These are phyloP conservation scores for Coemansia sp. DNA, from an alignment of 192 early-diverging fungal genomes.

Conservation along the genomic window DNA sequence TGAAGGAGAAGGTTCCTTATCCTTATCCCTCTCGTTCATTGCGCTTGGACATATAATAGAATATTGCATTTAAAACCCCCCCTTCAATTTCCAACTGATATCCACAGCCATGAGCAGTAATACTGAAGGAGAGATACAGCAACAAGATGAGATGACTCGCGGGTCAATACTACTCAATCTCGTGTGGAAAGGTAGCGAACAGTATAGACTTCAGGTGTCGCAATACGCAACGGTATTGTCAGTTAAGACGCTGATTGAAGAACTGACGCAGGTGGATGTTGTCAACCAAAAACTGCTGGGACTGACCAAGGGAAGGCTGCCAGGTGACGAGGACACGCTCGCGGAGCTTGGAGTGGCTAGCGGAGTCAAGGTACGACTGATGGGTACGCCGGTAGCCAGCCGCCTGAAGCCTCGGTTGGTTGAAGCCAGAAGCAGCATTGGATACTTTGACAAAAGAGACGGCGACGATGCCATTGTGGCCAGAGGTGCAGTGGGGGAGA, in stretches of 20 bases:
- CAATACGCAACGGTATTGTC: slow-evolving; percentile 47
- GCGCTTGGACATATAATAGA: too few relatives aligned
- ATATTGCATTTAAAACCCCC: too few relatives aligned
- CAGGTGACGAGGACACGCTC: slow-evolving; percentile 46
- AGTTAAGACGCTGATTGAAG: slow-evolving; percentile 54
- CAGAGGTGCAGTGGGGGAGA: too few relatives aligned
- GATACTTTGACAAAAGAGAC: background rate
- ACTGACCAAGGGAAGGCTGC: slow-evolving; percentile 66
- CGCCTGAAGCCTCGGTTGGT: slow-evolving; percentile 7
- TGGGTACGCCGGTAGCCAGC: slow-evolving; percentile 38
- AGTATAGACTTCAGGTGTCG: slow-evolving; percentile 31
- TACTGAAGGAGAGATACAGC: background rate
- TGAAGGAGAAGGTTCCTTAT: too few relatives aligned
- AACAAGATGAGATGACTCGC: slow-evolving; percentile 39
- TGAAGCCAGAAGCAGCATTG: background rate
- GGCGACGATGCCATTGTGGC: slow-evolving; percentile 5
- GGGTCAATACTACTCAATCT: slow-evolving; percentile 35
- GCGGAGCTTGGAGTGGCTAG: slow-evolving; percentile 18
- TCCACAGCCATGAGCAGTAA: background rate
- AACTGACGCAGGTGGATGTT: slow-evolving; percentile 65
- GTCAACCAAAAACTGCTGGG: slow-evolving; percentile 72
- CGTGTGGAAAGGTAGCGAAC: slow-evolving; percentile 35
- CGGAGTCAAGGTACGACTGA: slow-evolving; percentile 35
- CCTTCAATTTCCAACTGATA: background rate
- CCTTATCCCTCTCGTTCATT: too few relatives aligned